phyloP scores from a whole-genome alignment of 805 yeast species.

The Suhomyces kilbournensis region DNA sequence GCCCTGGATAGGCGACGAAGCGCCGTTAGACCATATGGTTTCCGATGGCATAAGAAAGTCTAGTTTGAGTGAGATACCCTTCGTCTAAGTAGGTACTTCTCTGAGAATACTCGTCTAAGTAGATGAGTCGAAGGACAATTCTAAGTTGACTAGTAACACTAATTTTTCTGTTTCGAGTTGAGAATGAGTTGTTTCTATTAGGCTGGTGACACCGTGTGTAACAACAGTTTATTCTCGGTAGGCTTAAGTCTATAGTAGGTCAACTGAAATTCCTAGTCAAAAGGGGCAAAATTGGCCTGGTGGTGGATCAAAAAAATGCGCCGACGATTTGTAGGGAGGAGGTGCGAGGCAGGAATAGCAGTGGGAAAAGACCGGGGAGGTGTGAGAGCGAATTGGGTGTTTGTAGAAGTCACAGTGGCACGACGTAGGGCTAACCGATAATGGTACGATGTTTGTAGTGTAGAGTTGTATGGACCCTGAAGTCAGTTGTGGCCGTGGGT shows the following conservation, averaged over 20 bases:
- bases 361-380: neutral
- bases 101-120: no score
- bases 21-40: constrained; percentile 39
- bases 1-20: constrained; percentile 11
- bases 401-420: no score
- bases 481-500: neutral
- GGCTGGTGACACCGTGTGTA: neutral
- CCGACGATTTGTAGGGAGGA: neutral
- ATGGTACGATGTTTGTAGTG: neutral
- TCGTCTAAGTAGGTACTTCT: no score
- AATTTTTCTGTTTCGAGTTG: no score
- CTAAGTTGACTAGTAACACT: no score
- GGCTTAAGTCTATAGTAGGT: neutral
- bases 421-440: no score
- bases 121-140: neutral
- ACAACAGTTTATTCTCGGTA: neutral
- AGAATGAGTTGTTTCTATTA: neutral
- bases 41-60: constrained; percentile 30
- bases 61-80: no score
- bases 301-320: neutral
- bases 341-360: neutral
- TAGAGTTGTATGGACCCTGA: neutral
- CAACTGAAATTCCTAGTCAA: neutral
- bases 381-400: no score
- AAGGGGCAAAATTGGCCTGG: neutral